Evolutionary conservation across 805 yeast genomes (phyloP).

Genomic region (Blastobotrys muscicola): DNA sequence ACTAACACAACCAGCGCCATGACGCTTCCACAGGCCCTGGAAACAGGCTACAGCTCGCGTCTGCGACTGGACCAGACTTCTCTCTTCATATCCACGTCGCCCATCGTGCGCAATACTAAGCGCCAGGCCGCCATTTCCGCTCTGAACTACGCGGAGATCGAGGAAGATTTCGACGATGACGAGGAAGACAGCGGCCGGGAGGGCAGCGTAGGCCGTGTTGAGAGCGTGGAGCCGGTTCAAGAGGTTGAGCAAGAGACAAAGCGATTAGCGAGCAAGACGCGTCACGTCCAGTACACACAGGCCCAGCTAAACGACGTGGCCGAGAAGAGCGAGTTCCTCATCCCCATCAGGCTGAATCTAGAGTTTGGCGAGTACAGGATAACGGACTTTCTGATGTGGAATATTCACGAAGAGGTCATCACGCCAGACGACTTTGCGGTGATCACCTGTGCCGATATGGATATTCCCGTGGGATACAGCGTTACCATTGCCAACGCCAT

Average conservation of each 20-base stretch:
- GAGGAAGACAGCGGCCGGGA: conserved; percentile 26
- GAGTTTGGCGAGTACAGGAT: conserved; percentile 45
- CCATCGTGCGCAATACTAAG: conserved; percentile 64
- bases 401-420: conserved; percentile 49
- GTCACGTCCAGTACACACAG: conserved; percentile 29
- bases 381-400: conserved; percentile 69
- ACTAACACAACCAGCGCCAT: no score
- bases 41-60: conserved; percentile 66
- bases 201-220: conserved; percentile 3
- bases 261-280: conserved; percentile 34
- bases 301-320: conserved; percentile 31
- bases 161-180: conserved; percentile 50
- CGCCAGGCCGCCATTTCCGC: conserved; percentile 48
- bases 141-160: conserved; percentile 78
- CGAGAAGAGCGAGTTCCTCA: conserved; percentile 36
- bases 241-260: conserved; percentile 23
- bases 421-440: conserved; percentile 70
- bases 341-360: conserved; percentile 58
- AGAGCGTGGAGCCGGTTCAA: conserved; percentile 10
- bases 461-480: conserved; percentile 51
- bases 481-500: conserved; percentile 65
- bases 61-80: conserved; percentile 67
- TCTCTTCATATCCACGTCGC: conserved; percentile 60
- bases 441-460: conserved; percentile 74
- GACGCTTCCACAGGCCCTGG: conserved; percentile 54